Conservation (phyloP, 257 asterid genomes). For the Solanum pimpinellifolium region DNA sequence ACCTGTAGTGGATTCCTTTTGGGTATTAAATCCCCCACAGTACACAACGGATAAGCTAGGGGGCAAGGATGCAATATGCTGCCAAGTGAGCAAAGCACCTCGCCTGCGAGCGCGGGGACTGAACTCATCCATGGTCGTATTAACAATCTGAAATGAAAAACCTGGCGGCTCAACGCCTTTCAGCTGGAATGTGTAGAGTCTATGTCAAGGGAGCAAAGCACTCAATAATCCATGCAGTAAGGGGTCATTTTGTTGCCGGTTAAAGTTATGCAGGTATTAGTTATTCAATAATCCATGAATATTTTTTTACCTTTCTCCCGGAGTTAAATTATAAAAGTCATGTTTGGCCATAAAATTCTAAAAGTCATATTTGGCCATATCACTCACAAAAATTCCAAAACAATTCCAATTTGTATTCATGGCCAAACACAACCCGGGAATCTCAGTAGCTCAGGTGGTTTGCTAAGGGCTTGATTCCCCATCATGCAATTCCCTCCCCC, state of each 20-base stretch:
- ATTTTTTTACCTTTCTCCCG: not conserved
- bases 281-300: not conserved
- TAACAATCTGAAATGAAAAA: constrained; percentile 87
- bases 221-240: not conserved
- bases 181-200: constrained; percentile 94
- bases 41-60: constrained; percentile 87
- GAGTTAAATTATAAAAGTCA: not conserved
- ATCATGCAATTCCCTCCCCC: too few relatives aligned
- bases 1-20: constrained; percentile 91
- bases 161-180: constrained; percentile 97
- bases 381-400: too few relatives aligned
- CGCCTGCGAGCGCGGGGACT: constrained; percentile 98
- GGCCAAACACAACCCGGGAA: not conserved
- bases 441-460: too few relatives aligned
- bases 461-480: too few relatives aligned
- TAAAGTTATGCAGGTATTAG: not conserved
- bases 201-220: constrained; percentile 40
- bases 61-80: constrained; percentile 97
- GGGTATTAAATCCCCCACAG: constrained; percentile 95
- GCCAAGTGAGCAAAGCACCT: constrained; percentile 97
- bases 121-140: constrained; percentile 85
- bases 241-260: not conserved
- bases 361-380: not conserved
- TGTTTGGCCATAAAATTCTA: not conserved
- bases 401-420: not conserved